Percentiles rank a stretch among this genome's conserved stretches.
Evolutionary conservation across 2,329 filamentous ascomycete species (phyloP).

Genomic region (Trichoderma semiorbis): DNA sequence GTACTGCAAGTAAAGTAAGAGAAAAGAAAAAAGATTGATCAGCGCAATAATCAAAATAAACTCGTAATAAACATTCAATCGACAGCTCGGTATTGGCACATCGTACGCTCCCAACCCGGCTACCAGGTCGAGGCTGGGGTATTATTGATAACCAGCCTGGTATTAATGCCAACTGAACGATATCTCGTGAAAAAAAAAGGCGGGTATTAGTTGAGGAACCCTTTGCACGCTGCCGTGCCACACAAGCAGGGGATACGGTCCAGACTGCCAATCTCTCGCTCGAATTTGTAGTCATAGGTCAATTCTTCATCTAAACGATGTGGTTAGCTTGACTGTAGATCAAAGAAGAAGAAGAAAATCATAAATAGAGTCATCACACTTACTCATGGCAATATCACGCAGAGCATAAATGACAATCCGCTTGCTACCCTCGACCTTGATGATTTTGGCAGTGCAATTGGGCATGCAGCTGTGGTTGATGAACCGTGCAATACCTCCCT

Average conservation of each 20-base stretch:
- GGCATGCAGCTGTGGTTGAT: conserved; percentile 99
- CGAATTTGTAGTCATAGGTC: conserved; percentile 99
- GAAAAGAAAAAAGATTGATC: neutral
- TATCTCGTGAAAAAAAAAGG: neutral
- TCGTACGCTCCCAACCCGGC: neutral
- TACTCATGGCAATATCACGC: conserved; percentile 91
- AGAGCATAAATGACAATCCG: conserved; percentile 98
- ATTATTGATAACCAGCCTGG: neutral
- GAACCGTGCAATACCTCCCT: conserved; percentile 94
- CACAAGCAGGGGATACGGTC: conserved; percentile 97
- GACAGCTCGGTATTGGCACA: neutral
- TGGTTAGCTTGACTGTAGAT: conserved; percentile 26
- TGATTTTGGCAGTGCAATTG: conserved; percentile 98
- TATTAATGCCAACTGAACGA: neutral
- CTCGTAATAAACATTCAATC: conserved; percentile 5
- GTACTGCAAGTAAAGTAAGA: neutral
- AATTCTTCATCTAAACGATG: conserved; percentile 80
- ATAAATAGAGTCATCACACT: conserved; percentile 38
- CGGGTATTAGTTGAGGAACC: conserved; percentile 83
- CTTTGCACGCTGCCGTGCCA: conserved; percentile 93
- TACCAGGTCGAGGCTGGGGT: neutral
- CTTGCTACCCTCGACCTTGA: conserved; percentile 96
- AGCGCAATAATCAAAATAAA: neutral
- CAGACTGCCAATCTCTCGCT: conserved; percentile 89
- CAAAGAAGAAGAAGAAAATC: neutral